Evolutionary conservation across 1,284 basidiomycete genomes (phyloP), one percentile per base, ranked within the genome.

Genomic region (Moniliophthora roreri): DNA sequence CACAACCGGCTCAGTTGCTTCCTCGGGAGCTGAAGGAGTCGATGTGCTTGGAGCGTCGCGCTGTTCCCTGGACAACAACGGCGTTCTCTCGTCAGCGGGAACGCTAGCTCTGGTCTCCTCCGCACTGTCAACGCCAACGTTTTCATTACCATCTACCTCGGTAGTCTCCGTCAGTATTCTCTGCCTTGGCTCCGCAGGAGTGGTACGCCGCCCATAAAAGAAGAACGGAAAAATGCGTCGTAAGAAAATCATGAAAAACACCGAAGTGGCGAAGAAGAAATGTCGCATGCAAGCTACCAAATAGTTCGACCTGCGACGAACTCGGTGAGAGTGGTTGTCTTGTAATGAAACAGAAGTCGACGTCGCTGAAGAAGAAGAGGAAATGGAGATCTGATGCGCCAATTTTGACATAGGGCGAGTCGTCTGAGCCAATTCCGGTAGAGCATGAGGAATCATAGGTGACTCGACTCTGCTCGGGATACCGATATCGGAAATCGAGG

Each of bases 401-500:
- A 32, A 8, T 16, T 26, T 18, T 52, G 49, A 38, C 6, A 40
- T 63, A 36, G 56, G 50, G n/a, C 24, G 50, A n/a, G 28, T 49
- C 32, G 50, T 13, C 8, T 15, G 46, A 34, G 26, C 50, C n/a
- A 16, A 16, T 32, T 8, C 11, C n/a, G n/a, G 11, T 10, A 21
- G 39, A 41, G 39, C 16, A 8, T 8, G 13, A 21, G 23, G 4
- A 7, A 15, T 9, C 20, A 44, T 18, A 21, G 37, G 51, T 13
- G 23, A 41, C 41, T 24, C 35, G 34, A 18, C 20, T 52, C 56
- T 41, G 34, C 36, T 54, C 16, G 49, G 44, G 11, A 51, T 47
- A 23, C 39, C 56, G 20, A 54, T 45, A 26, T 56, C 55, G 18
- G 56, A 53, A 4, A 52, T 54, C 10, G 53, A 55, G 32, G 46